Evolutionary conservation across 305 asterid genomes (phyloP).

Genomic region (Solanum hybrid): DNA sequence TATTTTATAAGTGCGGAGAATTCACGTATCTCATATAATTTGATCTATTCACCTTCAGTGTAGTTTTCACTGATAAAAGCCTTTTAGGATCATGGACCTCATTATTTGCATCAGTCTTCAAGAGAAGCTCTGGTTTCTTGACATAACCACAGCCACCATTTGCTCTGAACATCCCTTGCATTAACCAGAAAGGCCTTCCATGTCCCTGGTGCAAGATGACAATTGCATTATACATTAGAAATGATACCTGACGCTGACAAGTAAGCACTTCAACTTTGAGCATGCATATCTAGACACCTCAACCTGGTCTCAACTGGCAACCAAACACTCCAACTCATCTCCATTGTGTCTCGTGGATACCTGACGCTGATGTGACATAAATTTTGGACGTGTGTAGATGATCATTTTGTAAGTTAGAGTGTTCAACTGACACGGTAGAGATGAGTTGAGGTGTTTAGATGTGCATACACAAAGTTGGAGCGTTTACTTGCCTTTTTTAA

Average conservation of each 20-base stretch:
- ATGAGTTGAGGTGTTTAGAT: not conserved
- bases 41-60: slow-evolving; percentile 36
- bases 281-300: not conserved
- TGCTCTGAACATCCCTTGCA: slow-evolving; percentile 78
- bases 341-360: not conserved
- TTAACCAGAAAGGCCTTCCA: slow-evolving; percentile 73
- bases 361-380: not conserved
- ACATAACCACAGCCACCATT: slow-evolving; percentile 85
- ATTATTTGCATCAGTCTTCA: slow-evolving; percentile 23
- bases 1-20: not conserved
- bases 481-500: not conserved
- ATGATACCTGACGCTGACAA: not conserved
- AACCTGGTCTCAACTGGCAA: not conserved
- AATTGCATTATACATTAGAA: not conserved
- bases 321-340: not conserved
- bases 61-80: slow-evolving; percentile 34
- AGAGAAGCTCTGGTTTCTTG: slow-evolving; percentile 59
- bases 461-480: not conserved
- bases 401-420: not conserved
- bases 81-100: slow-evolving; percentile 53
- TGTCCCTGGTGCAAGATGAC: slow-evolving; percentile 31
- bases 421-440: not conserved
- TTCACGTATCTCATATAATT: not conserved
- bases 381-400: not conserved
- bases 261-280: not conserved